Evolutionary conservation across 1,139 yeast species (phyloP).

Genomic region (Waltiozyma sp.): DNA sequence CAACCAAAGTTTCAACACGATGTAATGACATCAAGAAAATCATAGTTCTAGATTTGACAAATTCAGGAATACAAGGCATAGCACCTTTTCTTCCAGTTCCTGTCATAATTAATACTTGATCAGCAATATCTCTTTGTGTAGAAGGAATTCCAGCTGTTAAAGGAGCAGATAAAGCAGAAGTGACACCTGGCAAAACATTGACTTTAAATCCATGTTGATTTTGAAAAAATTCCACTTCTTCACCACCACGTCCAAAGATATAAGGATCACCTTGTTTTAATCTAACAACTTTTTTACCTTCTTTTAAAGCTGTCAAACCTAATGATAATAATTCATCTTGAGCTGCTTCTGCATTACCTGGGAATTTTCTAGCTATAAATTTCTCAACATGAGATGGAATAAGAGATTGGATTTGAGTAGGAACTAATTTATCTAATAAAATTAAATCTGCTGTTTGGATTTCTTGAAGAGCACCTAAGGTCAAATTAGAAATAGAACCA

Average conservation of each 20-base stretch:
- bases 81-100: slow-evolving; percentile 91
- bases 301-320: slow-evolving; percentile 53
- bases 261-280: slow-evolving; percentile 97
- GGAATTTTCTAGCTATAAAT: slow-evolving; percentile 87
- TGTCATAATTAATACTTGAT: slow-evolving; percentile 85
- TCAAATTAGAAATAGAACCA: slow-evolving; percentile 72
- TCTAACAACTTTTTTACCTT: slow-evolving; percentile 74
- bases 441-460: slow-evolving; percentile 76
- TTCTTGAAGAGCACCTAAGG: slow-evolving; percentile 76
- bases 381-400: slow-evolving; percentile 67
- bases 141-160: slow-evolving; percentile 80
- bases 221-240: slow-evolving; percentile 64
- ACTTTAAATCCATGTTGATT: slow-evolving; percentile 55
- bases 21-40: slow-evolving; percentile 88
- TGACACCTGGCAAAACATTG: slow-evolving; percentile 73
- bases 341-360: slow-evolving; percentile 93
- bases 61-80: slow-evolving; percentile 69
- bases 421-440: slow-evolving; percentile 87
- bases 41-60: slow-evolving; percentile 62
- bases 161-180: slow-evolving; percentile 87
- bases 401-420: slow-evolving; percentile 71
- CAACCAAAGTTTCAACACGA: slow-evolving; percentile 59
- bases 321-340: slow-evolving; percentile 69
- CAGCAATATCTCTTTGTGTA: slow-evolving; percentile 87
- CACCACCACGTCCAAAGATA: slow-evolving; percentile 95